Conservation (phyloP, 208 protist species). For the Wallacemonas sp. region DNA sequence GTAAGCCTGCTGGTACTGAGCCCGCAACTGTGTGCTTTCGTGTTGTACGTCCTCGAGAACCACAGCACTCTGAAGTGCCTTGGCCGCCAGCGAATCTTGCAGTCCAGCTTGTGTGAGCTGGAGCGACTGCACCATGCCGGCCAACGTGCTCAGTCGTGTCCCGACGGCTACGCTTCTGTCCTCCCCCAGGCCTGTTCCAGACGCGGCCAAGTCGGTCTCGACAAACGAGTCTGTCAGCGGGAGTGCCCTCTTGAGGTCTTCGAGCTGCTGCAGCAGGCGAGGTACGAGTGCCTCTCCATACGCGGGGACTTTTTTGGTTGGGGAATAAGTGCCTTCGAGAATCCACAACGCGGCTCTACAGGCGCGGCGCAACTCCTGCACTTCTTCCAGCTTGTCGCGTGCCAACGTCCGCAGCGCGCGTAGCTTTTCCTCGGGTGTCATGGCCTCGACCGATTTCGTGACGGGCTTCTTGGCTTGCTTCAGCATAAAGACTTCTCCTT, state of each 20-base stretch:
- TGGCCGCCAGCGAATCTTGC: slow-evolving; percentile 41
- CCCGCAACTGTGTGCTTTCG: slow-evolving; percentile 7
- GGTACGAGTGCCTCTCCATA: slow-evolving; percentile 49
- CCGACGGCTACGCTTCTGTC: slow-evolving; percentile 22
- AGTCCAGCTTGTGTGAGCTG: slow-evolving; percentile 40
- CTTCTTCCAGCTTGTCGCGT: slow-evolving; percentile 35
- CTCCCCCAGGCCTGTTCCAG: background rate
- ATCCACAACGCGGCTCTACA: slow-evolving; percentile 35
- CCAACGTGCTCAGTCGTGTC: slow-evolving; percentile 36
- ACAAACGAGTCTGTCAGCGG: slow-evolving; percentile 8
- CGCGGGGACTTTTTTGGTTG: slow-evolving; percentile 21
- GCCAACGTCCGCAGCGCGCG: slow-evolving; percentile 13
- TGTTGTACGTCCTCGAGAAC: slow-evolving; percentile 28
- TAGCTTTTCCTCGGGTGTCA: slow-evolving; percentile 17
- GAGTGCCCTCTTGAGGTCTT: slow-evolving; percentile 45
- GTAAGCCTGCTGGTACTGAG: background rate
- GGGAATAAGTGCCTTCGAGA: slow-evolving; percentile 41
- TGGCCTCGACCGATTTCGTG: slow-evolving; percentile 6
- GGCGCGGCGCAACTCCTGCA: slow-evolving; percentile 42
- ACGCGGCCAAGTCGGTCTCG: slow-evolving; percentile 10
- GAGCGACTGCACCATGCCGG: slow-evolving; percentile 35
- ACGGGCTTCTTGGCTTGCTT: slow-evolving; percentile 18
- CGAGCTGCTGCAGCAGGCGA: slow-evolving; percentile 37
- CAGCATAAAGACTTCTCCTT: slow-evolving; percentile 17
- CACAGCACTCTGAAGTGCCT: slow-evolving; percentile 32